Evolutionary conservation across 129 eudicot genomes (phyloP), one percentile per base, ranked within the genome.

Genomic region (Arctium minus): DNA sequence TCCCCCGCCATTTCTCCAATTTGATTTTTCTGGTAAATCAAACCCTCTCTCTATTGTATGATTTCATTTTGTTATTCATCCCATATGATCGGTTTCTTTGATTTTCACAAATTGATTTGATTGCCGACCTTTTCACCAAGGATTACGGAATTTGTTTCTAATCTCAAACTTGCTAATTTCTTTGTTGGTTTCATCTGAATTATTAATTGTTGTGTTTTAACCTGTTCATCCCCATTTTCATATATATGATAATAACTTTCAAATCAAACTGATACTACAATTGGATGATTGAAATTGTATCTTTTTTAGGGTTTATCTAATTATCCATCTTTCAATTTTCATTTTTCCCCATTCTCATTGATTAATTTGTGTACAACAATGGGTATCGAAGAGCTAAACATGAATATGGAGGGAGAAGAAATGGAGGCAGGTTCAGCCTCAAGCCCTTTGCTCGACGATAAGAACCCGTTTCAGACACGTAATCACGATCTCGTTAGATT

Each of bases 401-500:
- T 37, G 13, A 68, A 88, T 74, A 79, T 48, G 1, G 89, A 89
- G 44, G 76, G 37, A 79, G 92, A 87, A 67, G 91, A 88, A 37
- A 15, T 80, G 83, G 93, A 89, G 4, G 72, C 72, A 11, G 91
- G 87, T 37, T 79, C 84, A 22, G 8, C 81, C 42, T 17, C 83
- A 31, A 79, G 81, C 9, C 79, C 76, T 39, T 40, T 46, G 9
- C 33, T 72, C 2, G 73, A 76, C 4, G 88, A 88, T 1, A 76
- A 42, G 37, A 70, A 37, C 17, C 79, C 6, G 48, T 40, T 27
- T 42, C 83, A 60, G 17, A 74, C 79, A 4, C 90, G 80, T n/a
- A 85, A 83, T 71, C 80, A 87, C 1, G 95, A 89, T 30, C 79
- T 85, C 0, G 90, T 86, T 73, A 82, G 88, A 60, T 67, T 77